Evolutionary conservation across 331 rosid species (phyloP), one percentile per base, ranked within the genome.

Genomic region (Dryas integrifolia): DNA sequence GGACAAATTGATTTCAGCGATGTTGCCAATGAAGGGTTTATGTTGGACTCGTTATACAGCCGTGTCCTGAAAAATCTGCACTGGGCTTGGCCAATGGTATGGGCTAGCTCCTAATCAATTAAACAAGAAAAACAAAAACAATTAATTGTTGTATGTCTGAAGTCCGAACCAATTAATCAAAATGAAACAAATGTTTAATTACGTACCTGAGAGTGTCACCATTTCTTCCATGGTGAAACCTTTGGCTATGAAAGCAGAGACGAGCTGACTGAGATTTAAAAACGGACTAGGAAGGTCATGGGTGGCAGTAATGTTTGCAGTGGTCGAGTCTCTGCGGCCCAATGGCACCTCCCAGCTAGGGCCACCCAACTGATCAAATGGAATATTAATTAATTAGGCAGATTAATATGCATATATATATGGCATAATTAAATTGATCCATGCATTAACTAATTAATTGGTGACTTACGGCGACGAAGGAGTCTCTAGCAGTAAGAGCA

Each of bases 241-340:
- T 77, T 92, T 89, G 70, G 79, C 83, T 21, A 89, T 67, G 83
- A 88, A 88, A 63, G 89, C 12, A 30, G 74, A 7, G 44, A 76
- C 69, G 38, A 92, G 91, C n/a, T 1, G 80, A 63, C 72, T 64
- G 3, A 90, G 86, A 63, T 76, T 72, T 41, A 48, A 72, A 2
- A 11, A 0, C 0, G 97, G 97, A 64, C 69, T 69, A 3, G 97
- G 98, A 50, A 92, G 11, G 69, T 90, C 72, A 21, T 85, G 63
- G 72, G 75, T 87, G 4, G 96, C 93, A 14, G 45, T 35, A 61
- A 75, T 69, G 83, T 88, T 92, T 46, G 96, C 92, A 1, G 87
- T 86, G 50, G 88, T 92, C 13, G 98, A 81, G 72, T 92, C 98
- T 65, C 92, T 84, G 86, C 98, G 81, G 0, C 96, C 98, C 70